A percentile compares a stretch with the other conserved stretches of the same genome.
These are phyloP conservation scores for Mycena capillaripes DNA, from an alignment of 768 basidiomycete genomes.

Conservation along the genomic window DNA sequence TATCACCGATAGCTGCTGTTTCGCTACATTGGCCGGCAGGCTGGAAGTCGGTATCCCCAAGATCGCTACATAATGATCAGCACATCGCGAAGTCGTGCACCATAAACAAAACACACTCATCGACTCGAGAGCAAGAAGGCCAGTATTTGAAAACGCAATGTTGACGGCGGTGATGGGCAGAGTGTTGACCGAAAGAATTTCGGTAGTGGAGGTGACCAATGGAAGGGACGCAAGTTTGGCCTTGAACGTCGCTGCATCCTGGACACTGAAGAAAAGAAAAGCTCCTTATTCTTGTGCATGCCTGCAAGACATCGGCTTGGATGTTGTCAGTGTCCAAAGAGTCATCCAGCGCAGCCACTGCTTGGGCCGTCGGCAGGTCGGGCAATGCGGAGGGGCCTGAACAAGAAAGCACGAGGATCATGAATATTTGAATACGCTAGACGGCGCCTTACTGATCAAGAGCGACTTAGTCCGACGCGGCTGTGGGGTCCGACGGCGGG, in stretches of 20 bases:
- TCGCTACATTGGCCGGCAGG: conserved; percentile 24
- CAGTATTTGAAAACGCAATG: conserved; percentile 40
- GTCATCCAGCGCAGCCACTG: conserved; percentile 23
- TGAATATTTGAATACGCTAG: background rate
- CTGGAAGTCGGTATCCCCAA: conserved; percentile 34
- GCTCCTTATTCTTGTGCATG: conserved; percentile 42
- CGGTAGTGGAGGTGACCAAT: conserved; percentile 39
- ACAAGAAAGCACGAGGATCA: background rate
- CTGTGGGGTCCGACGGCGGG: conserved; percentile 10
- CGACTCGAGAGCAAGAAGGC: conserved; percentile 36
- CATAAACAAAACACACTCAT: conserved; percentile 3
- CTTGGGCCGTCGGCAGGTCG: conserved; percentile 32
- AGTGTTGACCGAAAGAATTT: conserved; percentile 35
- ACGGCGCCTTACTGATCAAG: conserved; percentile 25
- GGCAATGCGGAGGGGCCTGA: conserved; percentile 36
- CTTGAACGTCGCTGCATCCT: conserved; percentile 39
- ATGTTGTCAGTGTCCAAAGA: conserved; percentile 35
- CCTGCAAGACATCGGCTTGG: conserved; percentile 35
- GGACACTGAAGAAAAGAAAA: conserved; percentile 43
- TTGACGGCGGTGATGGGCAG: conserved; percentile 43
- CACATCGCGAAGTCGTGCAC: background rate
- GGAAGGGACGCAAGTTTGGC: conserved; percentile 30
- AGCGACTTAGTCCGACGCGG: conserved; percentile 29
- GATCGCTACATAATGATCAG: conserved; percentile 15
- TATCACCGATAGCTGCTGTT: conserved; percentile 27